phyloP scores from a whole-genome alignment of 2,329 filamentous ascomycete species.

The Paracoccidioides brasiliensis region DNA sequence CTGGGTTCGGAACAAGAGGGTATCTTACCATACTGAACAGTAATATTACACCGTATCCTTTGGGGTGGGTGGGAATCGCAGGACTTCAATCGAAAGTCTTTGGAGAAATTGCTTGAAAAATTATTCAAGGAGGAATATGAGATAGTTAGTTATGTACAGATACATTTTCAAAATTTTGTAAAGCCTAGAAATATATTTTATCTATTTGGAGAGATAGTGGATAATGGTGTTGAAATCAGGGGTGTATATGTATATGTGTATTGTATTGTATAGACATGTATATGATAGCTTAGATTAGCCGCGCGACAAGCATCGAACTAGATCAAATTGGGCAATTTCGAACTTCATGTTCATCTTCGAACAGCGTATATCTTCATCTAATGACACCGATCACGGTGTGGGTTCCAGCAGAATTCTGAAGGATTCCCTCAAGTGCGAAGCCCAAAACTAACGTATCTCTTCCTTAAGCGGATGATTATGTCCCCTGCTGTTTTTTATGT shows the following conservation, averaged over 20 bases:
- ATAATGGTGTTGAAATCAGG: too few relatives aligned
- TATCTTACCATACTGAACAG: not conserved
- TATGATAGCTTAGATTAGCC: not conserved
- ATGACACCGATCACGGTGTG: not conserved
- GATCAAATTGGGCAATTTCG: not conserved
- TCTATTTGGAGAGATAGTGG: too few relatives aligned
- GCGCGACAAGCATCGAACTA: not conserved
- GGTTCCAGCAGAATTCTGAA: not conserved
- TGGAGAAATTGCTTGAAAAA: too few relatives aligned
- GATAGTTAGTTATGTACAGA: too few relatives aligned
- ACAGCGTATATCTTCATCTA: not conserved
- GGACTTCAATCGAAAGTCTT: too few relatives aligned
- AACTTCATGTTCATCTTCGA: not conserved
- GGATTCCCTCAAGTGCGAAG: not conserved
- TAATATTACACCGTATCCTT: not conserved
- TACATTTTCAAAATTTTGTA: too few relatives aligned
- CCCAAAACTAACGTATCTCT: not conserved
- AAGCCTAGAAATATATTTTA: too few relatives aligned
- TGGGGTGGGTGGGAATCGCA: too few relatives aligned
- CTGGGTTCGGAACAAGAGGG: not conserved
- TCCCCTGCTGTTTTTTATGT: not conserved
- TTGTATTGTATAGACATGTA: too few relatives aligned
- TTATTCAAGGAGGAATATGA: too few relatives aligned
- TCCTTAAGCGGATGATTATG: not conserved
- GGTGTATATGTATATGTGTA: too few relatives aligned